Conservation (phyloP, 352 stramenopile genomes). For the Phytophthora aleatoria region DNA sequence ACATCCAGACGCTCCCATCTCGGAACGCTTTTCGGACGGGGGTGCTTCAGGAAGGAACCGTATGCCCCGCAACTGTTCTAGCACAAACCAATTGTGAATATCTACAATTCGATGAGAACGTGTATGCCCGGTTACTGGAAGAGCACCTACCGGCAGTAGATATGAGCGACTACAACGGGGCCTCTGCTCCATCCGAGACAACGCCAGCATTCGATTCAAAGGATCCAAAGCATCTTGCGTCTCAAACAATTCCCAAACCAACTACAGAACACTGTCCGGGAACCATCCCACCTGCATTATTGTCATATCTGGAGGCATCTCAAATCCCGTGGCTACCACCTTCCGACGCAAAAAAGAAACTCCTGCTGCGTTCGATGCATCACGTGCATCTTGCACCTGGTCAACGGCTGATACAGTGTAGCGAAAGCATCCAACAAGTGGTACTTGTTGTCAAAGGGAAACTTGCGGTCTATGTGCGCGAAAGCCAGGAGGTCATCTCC, state of each 20-base stretch:
- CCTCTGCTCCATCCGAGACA: neutral
- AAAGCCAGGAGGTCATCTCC: slow-evolving; percentile 43
- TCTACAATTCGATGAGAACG: slow-evolving; percentile 51
- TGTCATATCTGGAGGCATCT: slow-evolving; percentile 36
- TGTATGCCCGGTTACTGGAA: slow-evolving; percentile 45
- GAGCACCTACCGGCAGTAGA: slow-evolving; percentile 44
- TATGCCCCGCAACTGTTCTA: slow-evolving; percentile 55
- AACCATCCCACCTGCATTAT: slow-evolving; percentile 23
- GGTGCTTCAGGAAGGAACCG: slow-evolving; percentile 42
- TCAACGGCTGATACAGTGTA: slow-evolving; percentile 43
- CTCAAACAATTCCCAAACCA: neutral
- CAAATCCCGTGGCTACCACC: slow-evolving; percentile 37
- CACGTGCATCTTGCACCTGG: slow-evolving; percentile 37
- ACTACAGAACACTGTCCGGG: neutral
- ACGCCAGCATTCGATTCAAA: neutral
- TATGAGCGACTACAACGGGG: slow-evolving; percentile 20
- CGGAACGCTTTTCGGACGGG: slow-evolving; percentile 63
- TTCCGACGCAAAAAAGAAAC: slow-evolving; percentile 39
- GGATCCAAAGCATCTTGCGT: neutral
- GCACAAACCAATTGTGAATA: slow-evolving; percentile 63
- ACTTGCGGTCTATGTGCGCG: slow-evolving; percentile 45
- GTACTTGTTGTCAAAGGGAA: slow-evolving; percentile 54
- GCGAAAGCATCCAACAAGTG: slow-evolving; percentile 50
- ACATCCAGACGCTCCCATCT: slow-evolving; percentile 60
- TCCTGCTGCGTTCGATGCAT: slow-evolving; percentile 44